A percentile compares a stretch with the other conserved stretches of the same genome.
phyloP scores from a whole-genome alignment of 805 yeast species.

The Suhomyces kilbournensis region DNA sequence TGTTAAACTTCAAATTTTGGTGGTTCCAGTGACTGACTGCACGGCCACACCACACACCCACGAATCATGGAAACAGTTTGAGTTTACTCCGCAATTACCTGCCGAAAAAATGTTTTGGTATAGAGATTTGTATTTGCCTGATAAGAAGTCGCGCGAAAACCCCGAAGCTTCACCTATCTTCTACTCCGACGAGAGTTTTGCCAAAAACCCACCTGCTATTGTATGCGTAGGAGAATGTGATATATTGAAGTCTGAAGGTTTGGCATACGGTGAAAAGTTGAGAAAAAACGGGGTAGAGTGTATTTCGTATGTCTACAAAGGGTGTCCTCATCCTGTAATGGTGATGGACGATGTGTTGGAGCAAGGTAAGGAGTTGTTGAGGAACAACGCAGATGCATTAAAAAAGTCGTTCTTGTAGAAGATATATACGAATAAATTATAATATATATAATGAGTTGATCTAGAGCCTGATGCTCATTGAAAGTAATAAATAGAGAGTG shows the following conservation, averaged over 20 bases:
- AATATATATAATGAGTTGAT: too few relatives aligned
- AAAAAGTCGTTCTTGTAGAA: slow-evolving; percentile 21
- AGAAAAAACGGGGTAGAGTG: slow-evolving; percentile 33
- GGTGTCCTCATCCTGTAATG: slow-evolving; percentile 50
- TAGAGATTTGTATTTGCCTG: slow-evolving; percentile 38
- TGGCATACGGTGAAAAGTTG: slow-evolving; percentile 40
- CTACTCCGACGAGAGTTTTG: slow-evolving; percentile 38
- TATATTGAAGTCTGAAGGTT: slow-evolving; percentile 43
- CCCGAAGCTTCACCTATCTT: slow-evolving; percentile 43
- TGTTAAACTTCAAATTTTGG: slow-evolving; percentile 37
- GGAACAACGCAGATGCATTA: slow-evolving; percentile 29
- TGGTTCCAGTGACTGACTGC: slow-evolving; percentile 45
- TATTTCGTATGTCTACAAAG: slow-evolving; percentile 33
- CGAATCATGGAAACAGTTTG: slow-evolving; percentile 38
- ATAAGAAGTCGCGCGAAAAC: slow-evolving; percentile 19
- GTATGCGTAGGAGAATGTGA: slow-evolving; percentile 45
- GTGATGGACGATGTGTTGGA: slow-evolving; percentile 42
- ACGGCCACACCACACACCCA: slow-evolving; percentile 35
- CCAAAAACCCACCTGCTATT: slow-evolving; percentile 38
- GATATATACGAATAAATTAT: too few relatives aligned
- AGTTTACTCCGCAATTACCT: slow-evolving; percentile 42
- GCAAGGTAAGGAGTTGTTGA: slow-evolving; percentile 31
- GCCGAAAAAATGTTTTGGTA: slow-evolving; percentile 47
- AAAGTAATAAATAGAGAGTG: too few relatives aligned
- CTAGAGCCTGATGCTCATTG: too few relatives aligned